phyloP scores from a whole-genome alignment of 345 rosid species.

The Gossypium longicalyx region DNA sequence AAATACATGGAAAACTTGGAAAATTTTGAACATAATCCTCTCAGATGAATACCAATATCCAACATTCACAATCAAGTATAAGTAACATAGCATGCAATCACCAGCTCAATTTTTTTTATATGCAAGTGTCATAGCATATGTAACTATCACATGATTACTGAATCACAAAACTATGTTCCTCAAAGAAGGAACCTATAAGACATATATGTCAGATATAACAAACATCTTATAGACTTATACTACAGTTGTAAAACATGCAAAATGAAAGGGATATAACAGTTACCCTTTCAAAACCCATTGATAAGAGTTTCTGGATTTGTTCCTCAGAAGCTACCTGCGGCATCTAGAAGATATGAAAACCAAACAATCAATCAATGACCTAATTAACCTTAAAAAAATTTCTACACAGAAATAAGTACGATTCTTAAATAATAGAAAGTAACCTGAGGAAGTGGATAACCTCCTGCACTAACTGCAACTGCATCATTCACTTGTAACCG shows the following conservation, averaged over 20 bases:
- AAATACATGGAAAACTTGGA: not conserved
- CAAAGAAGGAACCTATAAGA: not conserved
- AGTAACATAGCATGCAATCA: not conserved
- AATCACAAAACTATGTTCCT: not conserved
- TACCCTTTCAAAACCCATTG: slow-evolving; percentile 97
- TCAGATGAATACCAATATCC: not conserved
- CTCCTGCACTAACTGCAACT: slow-evolving; percentile 30
- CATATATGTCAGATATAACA: not conserved
- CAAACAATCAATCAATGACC: slow-evolving; percentile 4
- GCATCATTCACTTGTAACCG: slow-evolving; percentile 23
- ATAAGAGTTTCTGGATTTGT: slow-evolving; percentile 71
- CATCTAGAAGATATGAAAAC: slow-evolving; percentile 13
- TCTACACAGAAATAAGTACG: not conserved
- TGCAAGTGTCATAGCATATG: not conserved
- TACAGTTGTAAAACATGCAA: not conserved
- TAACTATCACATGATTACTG: not conserved
- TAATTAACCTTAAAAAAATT: not conserved
- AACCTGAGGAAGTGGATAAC: slow-evolving; percentile 45
- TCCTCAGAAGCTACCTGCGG: slow-evolving; percentile 57
- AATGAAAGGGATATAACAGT: not conserved
- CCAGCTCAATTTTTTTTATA: not conserved
- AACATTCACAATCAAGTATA: not conserved
- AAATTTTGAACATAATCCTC: not conserved
- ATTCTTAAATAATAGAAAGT: slow-evolving; percentile 2
- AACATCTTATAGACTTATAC: not conserved